Percentiles rank a stretch among this genome's conserved stretches.
Evolutionary conservation across 441 rosid genomes (phyloP).

Genomic region (Eutrema salsugineum): DNA sequence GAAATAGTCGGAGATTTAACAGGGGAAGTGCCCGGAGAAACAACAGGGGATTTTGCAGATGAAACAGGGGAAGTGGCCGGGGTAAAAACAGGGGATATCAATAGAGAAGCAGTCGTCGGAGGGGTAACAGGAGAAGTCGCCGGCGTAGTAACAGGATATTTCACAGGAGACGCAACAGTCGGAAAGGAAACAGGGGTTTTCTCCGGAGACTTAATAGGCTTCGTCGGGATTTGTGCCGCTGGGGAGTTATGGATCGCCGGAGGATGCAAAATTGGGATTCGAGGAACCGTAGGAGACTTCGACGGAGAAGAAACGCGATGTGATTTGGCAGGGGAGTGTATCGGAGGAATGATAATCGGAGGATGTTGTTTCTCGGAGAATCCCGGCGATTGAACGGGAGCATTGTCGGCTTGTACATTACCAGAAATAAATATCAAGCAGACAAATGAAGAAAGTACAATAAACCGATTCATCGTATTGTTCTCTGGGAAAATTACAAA

Average conservation of each 20-base stretch:
- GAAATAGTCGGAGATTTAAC: no score
- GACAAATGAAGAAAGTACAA: slow-evolving; percentile 20
- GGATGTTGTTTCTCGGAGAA: neutral
- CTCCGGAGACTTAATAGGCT: neutral
- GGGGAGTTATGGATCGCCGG: neutral
- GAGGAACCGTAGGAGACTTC: slow-evolving; percentile 4
- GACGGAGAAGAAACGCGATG: slow-evolving; percentile 25
- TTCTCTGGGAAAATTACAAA: neutral
- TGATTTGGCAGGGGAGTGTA: slow-evolving; percentile 18
- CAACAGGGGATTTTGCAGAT: neutral
- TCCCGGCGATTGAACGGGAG: slow-evolving; percentile 46
- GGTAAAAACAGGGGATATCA: neutral
- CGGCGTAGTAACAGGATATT: neutral
- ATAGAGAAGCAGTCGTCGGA: slow-evolving; percentile 13
- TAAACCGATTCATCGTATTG: slow-evolving; percentile 5
- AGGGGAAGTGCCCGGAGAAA: neutral
- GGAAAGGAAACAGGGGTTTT: slow-evolving; percentile 13
- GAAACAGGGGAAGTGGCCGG: slow-evolving; percentile 9
- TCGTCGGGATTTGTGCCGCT: no score
- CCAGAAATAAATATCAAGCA: slow-evolving; percentile 17
- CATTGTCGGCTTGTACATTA: slow-evolving; percentile 34
- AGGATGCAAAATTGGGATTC: neutral
- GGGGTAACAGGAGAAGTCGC: slow-evolving; percentile 6
- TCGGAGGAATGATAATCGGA: slow-evolving; percentile 16
- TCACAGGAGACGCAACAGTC: slow-evolving; percentile 9